Evolutionary conservation across 306 rosid genomes (phyloP).

Genomic region (Pyrus bretschneideri): DNA sequence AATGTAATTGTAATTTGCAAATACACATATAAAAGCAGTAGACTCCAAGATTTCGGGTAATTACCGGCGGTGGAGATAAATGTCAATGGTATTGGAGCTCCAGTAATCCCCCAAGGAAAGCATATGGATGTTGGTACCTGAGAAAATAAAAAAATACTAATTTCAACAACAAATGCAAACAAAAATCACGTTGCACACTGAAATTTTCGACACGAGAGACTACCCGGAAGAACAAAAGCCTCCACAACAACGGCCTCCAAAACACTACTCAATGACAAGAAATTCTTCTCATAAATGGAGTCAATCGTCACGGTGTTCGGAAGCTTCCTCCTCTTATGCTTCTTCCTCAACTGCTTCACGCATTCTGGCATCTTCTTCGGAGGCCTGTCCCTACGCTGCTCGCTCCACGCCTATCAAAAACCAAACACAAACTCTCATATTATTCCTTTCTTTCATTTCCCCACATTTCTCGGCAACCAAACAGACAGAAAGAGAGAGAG

Average conservation of each 20-base stretch:
- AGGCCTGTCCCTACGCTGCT: slow-evolving; percentile 59
- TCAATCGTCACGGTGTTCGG: slow-evolving; percentile 75
- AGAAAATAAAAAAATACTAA: slow-evolving; percentile 6
- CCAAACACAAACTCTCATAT: background rate
- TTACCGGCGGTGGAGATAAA: slow-evolving; percentile 88
- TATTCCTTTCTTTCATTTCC: background rate
- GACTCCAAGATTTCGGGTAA: background rate
- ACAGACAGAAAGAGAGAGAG: background rate
- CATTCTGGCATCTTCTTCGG: slow-evolving; percentile 69
- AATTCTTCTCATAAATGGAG: slow-evolving; percentile 70
- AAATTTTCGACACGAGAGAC: background rate
- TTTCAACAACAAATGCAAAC: background rate
- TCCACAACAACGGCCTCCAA: slow-evolving; percentile 68
- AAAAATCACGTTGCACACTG: background rate
- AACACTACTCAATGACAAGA: slow-evolving; percentile 62
- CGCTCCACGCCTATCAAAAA: slow-evolving; percentile 62
- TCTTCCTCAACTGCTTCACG: slow-evolving; percentile 42
- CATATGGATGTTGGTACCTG: slow-evolving; percentile 87
- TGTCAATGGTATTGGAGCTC: slow-evolving; percentile 84
- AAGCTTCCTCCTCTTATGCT: slow-evolving; percentile 54
- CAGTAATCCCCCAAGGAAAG: slow-evolving; percentile 75
- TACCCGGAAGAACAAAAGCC: slow-evolving; percentile 82
- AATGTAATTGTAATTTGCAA: background rate
- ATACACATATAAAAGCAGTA: background rate
- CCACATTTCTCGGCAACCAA: background rate